These are phyloP conservation scores for Trichopus zeylanicus DNA, from an alignment of 116 monocot genomes.

Conservation along the genomic window DNA sequence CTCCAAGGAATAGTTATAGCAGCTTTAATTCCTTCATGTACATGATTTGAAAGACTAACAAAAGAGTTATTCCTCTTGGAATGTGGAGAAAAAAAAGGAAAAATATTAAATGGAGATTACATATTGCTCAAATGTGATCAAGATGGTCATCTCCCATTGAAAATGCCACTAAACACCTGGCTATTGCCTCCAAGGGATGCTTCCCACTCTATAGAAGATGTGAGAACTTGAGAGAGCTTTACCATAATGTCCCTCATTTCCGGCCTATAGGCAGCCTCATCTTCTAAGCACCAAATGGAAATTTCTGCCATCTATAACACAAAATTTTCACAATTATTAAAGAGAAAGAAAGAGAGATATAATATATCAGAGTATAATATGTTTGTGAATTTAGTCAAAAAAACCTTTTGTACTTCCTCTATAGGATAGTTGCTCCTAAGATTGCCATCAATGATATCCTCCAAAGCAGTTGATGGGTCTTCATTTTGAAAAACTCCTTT, in stretches of 20 bases:
- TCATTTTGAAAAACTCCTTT: constrained; percentile 19
- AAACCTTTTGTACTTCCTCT: constrained; percentile 41
- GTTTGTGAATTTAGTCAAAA: not conserved
- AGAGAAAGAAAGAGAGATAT: not conserved
- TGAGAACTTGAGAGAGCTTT: constrained; percentile 30
- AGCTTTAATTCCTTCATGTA: too few relatives aligned
- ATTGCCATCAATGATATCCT: constrained; percentile 28
- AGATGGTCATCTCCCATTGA: constrained; percentile 34
- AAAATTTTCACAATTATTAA: not conserved
- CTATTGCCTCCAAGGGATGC: constrained; percentile 36
- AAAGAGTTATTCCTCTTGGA: too few relatives aligned
- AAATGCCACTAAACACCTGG: constrained; percentile 40
- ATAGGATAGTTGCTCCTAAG: constrained; percentile 32
- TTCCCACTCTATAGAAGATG: constrained; percentile 49
- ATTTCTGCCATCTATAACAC: constrained; percentile 35
- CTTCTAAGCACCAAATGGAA: constrained; percentile 31
- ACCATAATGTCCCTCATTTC: constrained; percentile 46
- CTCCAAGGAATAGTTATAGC: too few relatives aligned
- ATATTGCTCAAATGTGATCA: too few relatives aligned
- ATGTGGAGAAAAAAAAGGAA: too few relatives aligned
- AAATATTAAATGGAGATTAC: too few relatives aligned
- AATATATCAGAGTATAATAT: not conserved
- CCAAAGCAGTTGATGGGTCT: constrained; percentile 26
- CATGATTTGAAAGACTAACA: too few relatives aligned
- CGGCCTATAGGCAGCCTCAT: constrained; percentile 27